phyloP scores from a whole-genome alignment of 148 eudicot species.

The Linanthus parryae region DNA sequence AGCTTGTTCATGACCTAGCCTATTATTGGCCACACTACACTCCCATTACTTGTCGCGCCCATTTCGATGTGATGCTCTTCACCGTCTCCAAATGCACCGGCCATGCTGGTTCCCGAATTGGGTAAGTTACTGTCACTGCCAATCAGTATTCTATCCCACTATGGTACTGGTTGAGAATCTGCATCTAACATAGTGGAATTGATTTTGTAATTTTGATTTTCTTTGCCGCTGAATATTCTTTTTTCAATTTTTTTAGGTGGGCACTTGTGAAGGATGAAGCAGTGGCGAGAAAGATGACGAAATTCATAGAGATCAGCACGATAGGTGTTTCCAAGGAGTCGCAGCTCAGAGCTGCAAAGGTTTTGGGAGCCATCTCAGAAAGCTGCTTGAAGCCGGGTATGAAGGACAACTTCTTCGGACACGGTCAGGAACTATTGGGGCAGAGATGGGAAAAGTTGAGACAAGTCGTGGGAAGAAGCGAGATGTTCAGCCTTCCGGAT shows the following conservation, averaged over 20 bases:
- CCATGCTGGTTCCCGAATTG: constrained; percentile 90
- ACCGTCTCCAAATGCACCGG: constrained; percentile 81
- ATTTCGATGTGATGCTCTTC: constrained; percentile 67
- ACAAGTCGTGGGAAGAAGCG: constrained; percentile 22
- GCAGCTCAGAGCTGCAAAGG: constrained; percentile 65
- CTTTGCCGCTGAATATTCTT: too few species aligned
- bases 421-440: constrained; percentile 31
- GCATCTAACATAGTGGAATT: too few species aligned
- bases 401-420: constrained; percentile 39
- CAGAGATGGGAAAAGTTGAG: constrained; percentile 66
- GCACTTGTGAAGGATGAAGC: constrained; percentile 74
- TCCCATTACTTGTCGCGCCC: constrained; percentile 49
- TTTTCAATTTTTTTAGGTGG: constrained; percentile 74
- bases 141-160: too few species aligned
- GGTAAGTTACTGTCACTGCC: constrained; percentile 34
- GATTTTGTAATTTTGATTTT: too few species aligned
- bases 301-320: constrained; percentile 53
- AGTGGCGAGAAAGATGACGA: constrained; percentile 63
- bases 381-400: constrained; percentile 20
- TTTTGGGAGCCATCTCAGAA: constrained; percentile 43
- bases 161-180: too few species aligned
- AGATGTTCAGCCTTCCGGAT: constrained; percentile 29
- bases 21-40: constrained; percentile 94
- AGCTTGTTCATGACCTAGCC: constrained; percentile 66
- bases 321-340: constrained; percentile 87